Conservation (phyloP, 371 early-diverging fungal genomes). For the Haplosporangium sp. region DNA sequence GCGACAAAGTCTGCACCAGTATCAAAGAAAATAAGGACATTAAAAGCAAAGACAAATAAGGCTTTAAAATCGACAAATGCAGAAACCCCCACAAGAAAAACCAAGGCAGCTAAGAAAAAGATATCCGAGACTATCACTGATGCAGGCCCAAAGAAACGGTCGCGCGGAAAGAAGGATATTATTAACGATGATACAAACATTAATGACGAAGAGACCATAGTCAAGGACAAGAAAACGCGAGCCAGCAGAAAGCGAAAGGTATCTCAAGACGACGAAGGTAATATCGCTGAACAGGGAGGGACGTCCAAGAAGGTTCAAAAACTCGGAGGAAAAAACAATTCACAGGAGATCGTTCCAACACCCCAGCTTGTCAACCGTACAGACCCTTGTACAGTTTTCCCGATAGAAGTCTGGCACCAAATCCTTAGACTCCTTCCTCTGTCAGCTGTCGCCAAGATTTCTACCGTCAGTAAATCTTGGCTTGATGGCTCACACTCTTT, state of each 20-base stretch:
- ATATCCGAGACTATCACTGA: background rate
- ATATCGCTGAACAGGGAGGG: background rate
- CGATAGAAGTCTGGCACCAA: constrained; percentile 37
- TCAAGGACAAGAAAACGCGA: background rate
- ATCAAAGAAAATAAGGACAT: too few species aligned
- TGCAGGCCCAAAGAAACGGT: background rate
- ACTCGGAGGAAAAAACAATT: background rate
- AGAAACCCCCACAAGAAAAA: background rate
- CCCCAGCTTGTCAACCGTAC: constrained; percentile 7
- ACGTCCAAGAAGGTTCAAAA: background rate
- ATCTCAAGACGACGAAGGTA: background rate
- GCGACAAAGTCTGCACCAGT: background rate
- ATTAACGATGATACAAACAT: too few species aligned
- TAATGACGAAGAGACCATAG: background rate
- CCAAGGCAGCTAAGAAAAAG: background rate
- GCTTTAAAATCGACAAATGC: background rate
- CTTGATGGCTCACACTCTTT: constrained; percentile 19
- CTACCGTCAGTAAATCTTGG: constrained; percentile 27
- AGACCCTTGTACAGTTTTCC: constrained; percentile 26
- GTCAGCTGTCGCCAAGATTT: constrained; percentile 21
- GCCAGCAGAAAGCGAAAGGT: background rate
- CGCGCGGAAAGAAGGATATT: background rate
- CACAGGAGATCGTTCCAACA: too few species aligned
- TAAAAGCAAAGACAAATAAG: too few species aligned
- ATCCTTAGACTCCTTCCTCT: constrained; percentile 21